Evolutionary conservation across 2,329 filamentous ascomycete genomes (phyloP), one percentile per base, ranked within the genome.

Genomic region (Hypoxylon sp.): DNA sequence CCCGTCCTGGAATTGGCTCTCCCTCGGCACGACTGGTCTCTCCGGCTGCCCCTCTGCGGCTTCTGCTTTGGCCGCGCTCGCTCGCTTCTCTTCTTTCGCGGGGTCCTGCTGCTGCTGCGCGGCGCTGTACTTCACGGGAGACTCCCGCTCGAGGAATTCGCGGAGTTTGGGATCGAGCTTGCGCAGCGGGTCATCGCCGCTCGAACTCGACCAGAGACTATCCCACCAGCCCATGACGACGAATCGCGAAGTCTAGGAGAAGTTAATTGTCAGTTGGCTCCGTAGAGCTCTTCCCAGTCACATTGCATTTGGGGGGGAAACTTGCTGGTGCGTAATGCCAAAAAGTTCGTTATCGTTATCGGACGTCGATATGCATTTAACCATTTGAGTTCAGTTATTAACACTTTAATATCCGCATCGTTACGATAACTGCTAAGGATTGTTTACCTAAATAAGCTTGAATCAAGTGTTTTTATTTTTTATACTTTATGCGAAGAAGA

Each of bases 91-190:
- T 45, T 57, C 58, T 32, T 33, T 56, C 45, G 18, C 44, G 62
- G 9, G 55, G 18, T 22, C 65, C 59, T 24, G 69, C 7, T 53
- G 70, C 55, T 61, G 67, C 52, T 70, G 61, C 60, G 72, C 60
- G 69, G 73, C 66, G 62, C 76, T 73, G 81, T 91, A 90, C 80
- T 92, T 91, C 72, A 90, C 82, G 30, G 93, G 91, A 24, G 92
- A 90, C 82, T 97, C 92, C 79, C 90, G 89, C 76, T 93, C 85
- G 74, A 97, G 89, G 78, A 94, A 97, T 70, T 95, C 91, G 74
- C 91, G 91, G 60, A 97, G 86, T 69, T 90, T 89, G 38, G 93
- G 91, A 75, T 97, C 93, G 72, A 97, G 89, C 72, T 91, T 89
- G 72, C 85, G 84, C 70, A 93, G 84, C 22, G 91, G 89, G 75